Conservation (phyloP, 2,329 filamentous ascomycete genomes). For the Onygenales sp. region DNA sequence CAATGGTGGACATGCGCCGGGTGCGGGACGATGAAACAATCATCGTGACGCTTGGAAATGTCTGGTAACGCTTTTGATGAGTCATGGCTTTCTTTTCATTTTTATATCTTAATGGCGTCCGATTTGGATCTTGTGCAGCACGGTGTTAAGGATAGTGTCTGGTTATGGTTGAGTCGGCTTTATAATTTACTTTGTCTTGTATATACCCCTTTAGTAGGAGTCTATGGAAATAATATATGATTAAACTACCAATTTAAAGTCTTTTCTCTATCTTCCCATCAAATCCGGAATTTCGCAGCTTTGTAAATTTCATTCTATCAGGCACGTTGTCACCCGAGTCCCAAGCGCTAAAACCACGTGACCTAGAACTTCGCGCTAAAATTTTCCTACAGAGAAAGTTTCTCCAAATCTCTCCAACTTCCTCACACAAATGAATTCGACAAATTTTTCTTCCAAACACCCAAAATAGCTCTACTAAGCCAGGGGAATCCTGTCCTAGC, state of each 20-base stretch:
- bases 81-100: not conserved
- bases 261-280: no score
- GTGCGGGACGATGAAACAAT: conserved; percentile 50
- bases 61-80: not conserved
- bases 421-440: no score
- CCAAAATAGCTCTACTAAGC: not conserved
- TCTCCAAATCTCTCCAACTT: no score
- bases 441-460: not conserved
- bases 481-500: not conserved
- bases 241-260: no score
- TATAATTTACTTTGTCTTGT: not conserved
- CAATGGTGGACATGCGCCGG: conserved; percentile 56
- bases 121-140: not conserved
- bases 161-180: no score
- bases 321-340: no score
- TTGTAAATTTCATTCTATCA: no score
- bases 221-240: no score
- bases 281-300: no score
- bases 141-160: not conserved
- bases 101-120: not conserved
- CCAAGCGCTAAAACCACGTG: not conserved
- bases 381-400: no score
- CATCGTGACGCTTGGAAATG: conserved; percentile 26
- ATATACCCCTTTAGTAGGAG: not conserved
- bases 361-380: not conserved